Evolutionary conservation across 2,329 filamentous ascomycete genomes (phyloP), one percentile per base, ranked within the genome.

Genomic region (Cladosporium sp.): DNA sequence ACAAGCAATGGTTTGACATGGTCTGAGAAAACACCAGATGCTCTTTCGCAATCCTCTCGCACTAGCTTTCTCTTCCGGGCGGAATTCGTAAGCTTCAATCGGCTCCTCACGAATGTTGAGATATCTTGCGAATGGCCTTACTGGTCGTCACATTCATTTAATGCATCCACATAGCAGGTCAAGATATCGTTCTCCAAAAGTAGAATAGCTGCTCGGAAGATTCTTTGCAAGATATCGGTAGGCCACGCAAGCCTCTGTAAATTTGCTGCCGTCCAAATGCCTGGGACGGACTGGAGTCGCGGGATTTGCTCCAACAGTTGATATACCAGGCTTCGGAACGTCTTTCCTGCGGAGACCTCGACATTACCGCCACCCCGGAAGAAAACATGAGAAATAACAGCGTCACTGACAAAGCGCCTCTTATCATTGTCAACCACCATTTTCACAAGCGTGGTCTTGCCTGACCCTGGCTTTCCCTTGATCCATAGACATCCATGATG

Each of bases 61-160:
- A 27, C 40, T 12, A 48, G 34, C 2, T 27, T 3, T 43, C 27
- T 19, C 20, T 29, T 43, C 13, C 22, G 27, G 36, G 11, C 15
- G 5, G 22, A 13, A n/a, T n/a, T 43, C 13, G 4, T 29, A n/a
- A 29, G 13, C n/a, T 29, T 17, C 22, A 43, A 29, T 43, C n/a
- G 12, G 13, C 20, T 43, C 7, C 29, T 17, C 9, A 43, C 22
- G 40, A 24, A 43, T 9, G 5, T 43, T 7, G 12, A 5, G 12
- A 43, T 43, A 13, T 43, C 40, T 7, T 32, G 3, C 4, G 40
- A 4, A 11, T 43, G 40, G 20, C 40, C 40, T 2, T 29, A 12
- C 4, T 43, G 40, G 50, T 72, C 68, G 5, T 70, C 57, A 55
- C 72, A 74, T 56, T 76, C 73, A 53, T 76, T 72, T 6, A 76